A percentile compares a stretch with the other conserved stretches of the same genome.
Conservation (phyloP, 1,284 basidiomycete species). For the Cutaneotrichosporon arboriforme region DNA sequence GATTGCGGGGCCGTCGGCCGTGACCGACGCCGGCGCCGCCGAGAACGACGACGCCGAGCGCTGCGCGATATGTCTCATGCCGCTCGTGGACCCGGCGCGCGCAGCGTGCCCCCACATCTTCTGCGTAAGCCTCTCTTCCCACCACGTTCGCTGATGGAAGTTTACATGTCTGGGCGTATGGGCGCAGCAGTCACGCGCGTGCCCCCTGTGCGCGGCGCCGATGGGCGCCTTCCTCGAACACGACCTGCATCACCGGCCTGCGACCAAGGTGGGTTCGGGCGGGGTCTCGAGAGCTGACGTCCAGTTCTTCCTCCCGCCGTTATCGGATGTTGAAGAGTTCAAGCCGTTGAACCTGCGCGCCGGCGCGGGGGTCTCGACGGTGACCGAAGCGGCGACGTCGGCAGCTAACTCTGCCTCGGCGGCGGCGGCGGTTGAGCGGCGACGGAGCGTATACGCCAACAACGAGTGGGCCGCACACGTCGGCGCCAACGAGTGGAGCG, state of each 20-base stretch:
- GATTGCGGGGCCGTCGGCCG: too few relatives aligned
- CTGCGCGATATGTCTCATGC: slow-evolving; percentile 67
- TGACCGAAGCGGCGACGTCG: too few relatives aligned
- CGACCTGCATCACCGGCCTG: slow-evolving; percentile 46
- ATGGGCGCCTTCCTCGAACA: slow-evolving; percentile 76
- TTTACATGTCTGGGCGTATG: slow-evolving; percentile 79
- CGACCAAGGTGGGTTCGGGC: slow-evolving; percentile 38
- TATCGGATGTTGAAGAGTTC: slow-evolving; percentile 38
- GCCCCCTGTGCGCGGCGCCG: slow-evolving; percentile 70
- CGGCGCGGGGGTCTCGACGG: not conserved
- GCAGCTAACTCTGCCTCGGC: not conserved
- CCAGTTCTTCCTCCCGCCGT: slow-evolving; percentile 65
- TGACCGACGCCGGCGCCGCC: too few relatives aligned
- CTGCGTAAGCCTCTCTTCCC: slow-evolving; percentile 47
- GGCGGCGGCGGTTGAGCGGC: slow-evolving; percentile 45
- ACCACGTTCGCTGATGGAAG: slow-evolving; percentile 39
- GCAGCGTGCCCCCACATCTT: slow-evolving; percentile 75
- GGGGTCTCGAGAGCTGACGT: not conserved
- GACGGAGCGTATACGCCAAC: slow-evolving; percentile 65
- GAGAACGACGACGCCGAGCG: slow-evolving; percentile 24
- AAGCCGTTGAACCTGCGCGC: too few relatives aligned
- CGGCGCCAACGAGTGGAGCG: slow-evolving; percentile 72
- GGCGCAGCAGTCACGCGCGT: slow-evolving; percentile 61
- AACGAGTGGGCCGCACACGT: slow-evolving; percentile 80
- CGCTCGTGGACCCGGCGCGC: slow-evolving; percentile 67